These are phyloP conservation scores for Pueraria montana DNA, from an alignment of 306 rosid species.

Conservation along the genomic window DNA sequence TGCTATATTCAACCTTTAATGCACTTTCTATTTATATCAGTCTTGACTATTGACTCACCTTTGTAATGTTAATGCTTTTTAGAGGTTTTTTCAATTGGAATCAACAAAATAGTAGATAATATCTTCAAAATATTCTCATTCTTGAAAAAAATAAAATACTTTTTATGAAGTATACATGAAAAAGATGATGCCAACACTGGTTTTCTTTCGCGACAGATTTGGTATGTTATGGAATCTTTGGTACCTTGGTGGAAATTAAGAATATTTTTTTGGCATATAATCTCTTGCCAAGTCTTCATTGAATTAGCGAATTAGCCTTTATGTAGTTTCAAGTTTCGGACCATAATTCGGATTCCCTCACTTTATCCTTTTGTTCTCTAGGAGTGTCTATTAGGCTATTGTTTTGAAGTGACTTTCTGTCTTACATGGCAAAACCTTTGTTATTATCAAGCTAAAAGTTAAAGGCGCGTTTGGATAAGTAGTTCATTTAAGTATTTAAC, in stretches of 20 bases:
- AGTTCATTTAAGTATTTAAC: no score
- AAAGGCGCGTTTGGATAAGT: neutral
- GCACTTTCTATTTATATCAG: constrained; percentile 11
- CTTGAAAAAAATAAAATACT: neutral
- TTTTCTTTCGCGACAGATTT: constrained; percentile 6
- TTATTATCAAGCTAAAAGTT: neutral
- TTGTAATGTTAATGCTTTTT: neutral
- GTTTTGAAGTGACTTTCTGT: neutral
- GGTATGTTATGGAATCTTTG: constrained; percentile 8
- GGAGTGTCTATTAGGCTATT: neutral
- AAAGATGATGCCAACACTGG: neutral
- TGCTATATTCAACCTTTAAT: neutral
- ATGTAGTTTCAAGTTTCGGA: neutral
- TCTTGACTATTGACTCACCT: neutral
- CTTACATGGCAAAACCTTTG: neutral
- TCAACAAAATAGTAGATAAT: neutral
- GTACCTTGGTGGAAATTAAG: constrained; percentile 10
- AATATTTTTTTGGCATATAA: constrained; percentile 15
- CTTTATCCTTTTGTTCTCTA: neutral
- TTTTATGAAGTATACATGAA: neutral
- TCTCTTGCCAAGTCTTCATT: neutral
- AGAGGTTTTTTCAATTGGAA: constrained; percentile 7
- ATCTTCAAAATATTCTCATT: constrained; percentile 8
- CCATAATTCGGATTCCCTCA: constrained; percentile 13
- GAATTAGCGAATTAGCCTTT: neutral